phyloP scores from a whole-genome alignment of 225 moss, liverwort and hornwort genomes.

The Anthoceros angustus region DNA sequence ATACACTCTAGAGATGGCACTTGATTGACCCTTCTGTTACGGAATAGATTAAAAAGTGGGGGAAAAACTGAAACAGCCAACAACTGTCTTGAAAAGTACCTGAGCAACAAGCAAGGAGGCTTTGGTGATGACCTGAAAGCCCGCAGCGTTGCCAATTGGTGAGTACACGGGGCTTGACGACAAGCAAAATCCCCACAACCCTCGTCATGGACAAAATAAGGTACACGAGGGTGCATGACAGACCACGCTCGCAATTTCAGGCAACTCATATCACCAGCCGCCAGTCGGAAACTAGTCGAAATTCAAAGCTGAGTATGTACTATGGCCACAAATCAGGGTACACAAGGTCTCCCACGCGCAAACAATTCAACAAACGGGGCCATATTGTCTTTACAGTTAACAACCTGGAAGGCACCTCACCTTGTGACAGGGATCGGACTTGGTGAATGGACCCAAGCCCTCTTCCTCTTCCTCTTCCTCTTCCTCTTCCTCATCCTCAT shows the following conservation, averaged over 20 bases:
- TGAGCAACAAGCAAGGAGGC: constrained; percentile 69
- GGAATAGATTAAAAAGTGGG: background rate
- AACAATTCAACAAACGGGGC: background rate
- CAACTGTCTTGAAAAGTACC: constrained; percentile 18
- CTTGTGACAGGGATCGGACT: constrained; percentile 66
- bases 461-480: no score
- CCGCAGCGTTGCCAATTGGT: constrained; percentile 3
- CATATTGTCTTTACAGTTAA: no score
- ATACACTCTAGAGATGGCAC: background rate
- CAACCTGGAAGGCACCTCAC: constrained; percentile 10
- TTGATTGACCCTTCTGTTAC: background rate
- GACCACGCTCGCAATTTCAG: background rate
- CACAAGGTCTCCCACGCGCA: background rate
- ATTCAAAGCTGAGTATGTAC: background rate
- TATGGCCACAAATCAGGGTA: background rate
- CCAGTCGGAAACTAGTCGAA: no score
- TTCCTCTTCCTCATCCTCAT: no score
- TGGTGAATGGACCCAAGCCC: constrained; percentile 65
- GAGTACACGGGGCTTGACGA: constrained; percentile 1
- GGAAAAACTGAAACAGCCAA: background rate
- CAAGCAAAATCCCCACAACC: background rate
- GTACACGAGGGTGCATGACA: background rate
- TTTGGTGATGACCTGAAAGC: constrained; percentile 69
- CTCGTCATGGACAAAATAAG: background rate
- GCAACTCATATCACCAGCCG: no score